Conservation (phyloP, 345 rosid genomes). For the Schrenkiella parvula region DNA sequence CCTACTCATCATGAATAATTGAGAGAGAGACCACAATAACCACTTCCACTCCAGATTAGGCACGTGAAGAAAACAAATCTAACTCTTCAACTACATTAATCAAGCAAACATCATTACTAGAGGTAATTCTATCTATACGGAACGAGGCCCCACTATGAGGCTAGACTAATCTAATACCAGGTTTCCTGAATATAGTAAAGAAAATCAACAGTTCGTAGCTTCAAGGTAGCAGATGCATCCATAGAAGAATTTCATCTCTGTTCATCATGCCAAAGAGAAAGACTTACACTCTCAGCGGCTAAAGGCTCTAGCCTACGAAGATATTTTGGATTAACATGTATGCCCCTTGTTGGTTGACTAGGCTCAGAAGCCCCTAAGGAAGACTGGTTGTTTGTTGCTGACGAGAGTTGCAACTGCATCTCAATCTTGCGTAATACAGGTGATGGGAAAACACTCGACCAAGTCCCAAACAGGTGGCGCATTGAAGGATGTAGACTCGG, state of each 20-base stretch:
- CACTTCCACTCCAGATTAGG: neutral
- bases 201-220: neutral
- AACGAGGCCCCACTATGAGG: neutral
- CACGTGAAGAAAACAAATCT: slow-evolving; percentile 7
- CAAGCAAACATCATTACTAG: neutral
- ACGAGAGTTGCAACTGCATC: slow-evolving; percentile 55
- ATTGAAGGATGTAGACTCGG: slow-evolving; percentile 65
- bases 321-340: slow-evolving; percentile 98
- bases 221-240: neutral
- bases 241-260: neutral
- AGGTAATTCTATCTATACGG: neutral
- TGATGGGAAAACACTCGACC: slow-evolving; percentile 82
- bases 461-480: slow-evolving; percentile 95
- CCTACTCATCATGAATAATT: neutral
- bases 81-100: neutral
- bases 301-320: slow-evolving; percentile 74
- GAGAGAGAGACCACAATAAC: neutral
- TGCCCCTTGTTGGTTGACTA: slow-evolving; percentile 74
- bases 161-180: neutral
- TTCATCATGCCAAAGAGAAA: slow-evolving; percentile 9
- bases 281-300: slow-evolving; percentile 65
- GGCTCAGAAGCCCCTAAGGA: slow-evolving; percentile 66
- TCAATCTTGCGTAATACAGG: slow-evolving; percentile 71
- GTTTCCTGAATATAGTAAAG: neutral
- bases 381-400: slow-evolving; percentile 48